A percentile compares a stretch with the other conserved stretches of the same genome.
Evolutionary conservation across 495 filamentous ascomycete species (phyloP).

Genomic region (Sordaria brevicollis): DNA sequence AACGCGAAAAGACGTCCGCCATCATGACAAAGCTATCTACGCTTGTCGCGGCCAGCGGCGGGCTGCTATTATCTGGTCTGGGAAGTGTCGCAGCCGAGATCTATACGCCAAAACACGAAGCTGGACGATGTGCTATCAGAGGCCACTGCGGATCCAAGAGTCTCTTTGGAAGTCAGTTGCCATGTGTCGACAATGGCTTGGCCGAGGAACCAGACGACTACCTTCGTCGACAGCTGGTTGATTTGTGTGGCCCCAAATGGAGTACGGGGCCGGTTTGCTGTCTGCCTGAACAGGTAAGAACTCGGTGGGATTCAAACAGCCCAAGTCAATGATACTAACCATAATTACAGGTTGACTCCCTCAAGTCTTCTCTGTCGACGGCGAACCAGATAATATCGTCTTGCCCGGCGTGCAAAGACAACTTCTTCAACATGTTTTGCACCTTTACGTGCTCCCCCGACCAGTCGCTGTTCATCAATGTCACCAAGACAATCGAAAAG

Average conservation of each 20-base stretch:
- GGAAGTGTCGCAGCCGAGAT: constrained; percentile 19
- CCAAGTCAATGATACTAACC: not conserved
- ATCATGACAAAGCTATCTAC: constrained; percentile 21
- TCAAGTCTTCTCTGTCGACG: constrained; percentile 73
- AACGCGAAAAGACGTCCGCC: not conserved
- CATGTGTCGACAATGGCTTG: constrained; percentile 85
- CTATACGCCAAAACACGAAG: constrained; percentile 62
- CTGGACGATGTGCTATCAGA: constrained; percentile 81
- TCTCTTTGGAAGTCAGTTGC: constrained; percentile 77
- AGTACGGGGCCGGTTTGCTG: constrained; percentile 75
- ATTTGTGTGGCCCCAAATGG: constrained; percentile 83
- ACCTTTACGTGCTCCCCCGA: constrained; percentile 96
- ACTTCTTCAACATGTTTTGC: constrained; percentile 97
- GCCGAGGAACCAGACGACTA: constrained; percentile 62
- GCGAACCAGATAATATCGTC: constrained; percentile 80
- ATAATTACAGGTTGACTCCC: constrained; percentile 52
- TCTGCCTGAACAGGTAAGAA: constrained; percentile 60
- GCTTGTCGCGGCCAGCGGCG: constrained; percentile 24
- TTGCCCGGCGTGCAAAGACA: constrained; percentile 91
- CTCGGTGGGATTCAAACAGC: not conserved
- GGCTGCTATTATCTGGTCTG: constrained; percentile 25
- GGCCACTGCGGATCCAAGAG: constrained; percentile 84
- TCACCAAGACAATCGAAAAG: constrained; percentile 61
- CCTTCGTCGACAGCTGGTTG: constrained; percentile 65
- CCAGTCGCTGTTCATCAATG: constrained; percentile 90